Percentiles rank a stretch among this genome's conserved stretches.
These are phyloP conservation scores for Barnettozyma botsteinii DNA, from an alignment of 805 yeast species.

Conservation along the genomic window DNA sequence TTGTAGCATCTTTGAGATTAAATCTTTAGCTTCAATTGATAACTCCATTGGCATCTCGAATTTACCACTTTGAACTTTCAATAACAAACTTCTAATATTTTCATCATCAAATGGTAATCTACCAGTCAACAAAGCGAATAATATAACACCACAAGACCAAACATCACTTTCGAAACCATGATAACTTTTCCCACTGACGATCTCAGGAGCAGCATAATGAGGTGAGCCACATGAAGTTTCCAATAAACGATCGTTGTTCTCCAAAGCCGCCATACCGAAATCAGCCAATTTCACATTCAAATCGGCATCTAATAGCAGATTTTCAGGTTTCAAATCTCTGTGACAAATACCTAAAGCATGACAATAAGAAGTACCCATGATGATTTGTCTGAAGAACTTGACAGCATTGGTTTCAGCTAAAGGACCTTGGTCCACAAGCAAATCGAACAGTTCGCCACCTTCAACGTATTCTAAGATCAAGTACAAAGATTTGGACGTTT, in stretches of 20 bases:
- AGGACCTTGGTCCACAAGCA: conserved; percentile 62
- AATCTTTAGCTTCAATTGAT: conserved; percentile 59
- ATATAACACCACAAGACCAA: conserved; percentile 84
- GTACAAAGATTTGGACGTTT: conserved; percentile 83
- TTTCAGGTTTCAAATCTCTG: conserved; percentile 79
- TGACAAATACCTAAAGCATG: conserved; percentile 79
- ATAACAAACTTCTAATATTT: conserved; percentile 59
- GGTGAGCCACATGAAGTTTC: conserved; percentile 87
- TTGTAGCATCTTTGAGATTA: conserved; percentile 58
- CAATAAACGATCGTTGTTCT: conserved; percentile 59
- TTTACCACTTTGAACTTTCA: conserved; percentile 72
- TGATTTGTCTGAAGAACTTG: conserved; percentile 69
- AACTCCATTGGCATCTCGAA: conserved; percentile 66
- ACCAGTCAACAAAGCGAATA: conserved; percentile 75
- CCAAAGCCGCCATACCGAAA: conserved; percentile 87
- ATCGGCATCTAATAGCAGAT: conserved; percentile 59
- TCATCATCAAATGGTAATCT: conserved; percentile 82
- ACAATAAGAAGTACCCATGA: conserved; percentile 74
- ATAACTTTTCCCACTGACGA: conserved; percentile 69
- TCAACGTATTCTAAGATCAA: conserved; percentile 77
- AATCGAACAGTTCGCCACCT: conserved; percentile 82
- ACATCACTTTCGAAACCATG: conserved; percentile 84
- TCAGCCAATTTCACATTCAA: conserved; percentile 75
- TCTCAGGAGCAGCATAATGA: conserved; percentile 86
- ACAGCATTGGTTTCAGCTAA: conserved; percentile 70